Evolutionary conservation across 495 filamentous ascomycete genomes (phyloP).

Genomic region (Hypoxylon rickii): DNA sequence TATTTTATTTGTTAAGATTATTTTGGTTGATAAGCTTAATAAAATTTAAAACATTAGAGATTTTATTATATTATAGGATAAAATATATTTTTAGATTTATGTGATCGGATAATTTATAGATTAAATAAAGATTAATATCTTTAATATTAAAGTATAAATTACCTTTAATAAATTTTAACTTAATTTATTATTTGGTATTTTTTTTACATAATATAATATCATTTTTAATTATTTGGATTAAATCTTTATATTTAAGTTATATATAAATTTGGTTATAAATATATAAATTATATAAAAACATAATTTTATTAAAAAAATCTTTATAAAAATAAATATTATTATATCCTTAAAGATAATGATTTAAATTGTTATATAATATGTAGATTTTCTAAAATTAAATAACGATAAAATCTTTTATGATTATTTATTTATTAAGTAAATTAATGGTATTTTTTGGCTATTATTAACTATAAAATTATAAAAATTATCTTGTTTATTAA

Average conservation of each 20-base stretch:
- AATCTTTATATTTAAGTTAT: background rate
- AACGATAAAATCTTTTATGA: background rate
- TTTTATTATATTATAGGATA: background rate
- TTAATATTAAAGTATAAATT: background rate
- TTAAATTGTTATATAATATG: background rate
- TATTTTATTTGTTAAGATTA: background rate
- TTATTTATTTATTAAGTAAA: background rate
- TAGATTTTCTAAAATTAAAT: background rate
- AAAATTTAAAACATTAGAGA: background rate
- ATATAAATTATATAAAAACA: background rate
- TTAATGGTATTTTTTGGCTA: background rate
- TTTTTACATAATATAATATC: background rate
- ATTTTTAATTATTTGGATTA: background rate
- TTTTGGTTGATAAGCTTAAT: background rate
- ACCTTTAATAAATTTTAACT: background rate
- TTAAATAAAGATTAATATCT: too few relatives aligned
- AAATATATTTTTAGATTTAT: background rate
- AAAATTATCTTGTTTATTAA: background rate
- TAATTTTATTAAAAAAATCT: too few relatives aligned
- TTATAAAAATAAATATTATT: background rate
- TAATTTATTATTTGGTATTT: background rate
- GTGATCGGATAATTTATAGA: background rate
- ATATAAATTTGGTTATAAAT: background rate
- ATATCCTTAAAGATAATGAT: background rate
- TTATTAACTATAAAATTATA: background rate